phyloP scores from a whole-genome alignment of 805 yeast genomes.

The Candida chauliodis region DNA sequence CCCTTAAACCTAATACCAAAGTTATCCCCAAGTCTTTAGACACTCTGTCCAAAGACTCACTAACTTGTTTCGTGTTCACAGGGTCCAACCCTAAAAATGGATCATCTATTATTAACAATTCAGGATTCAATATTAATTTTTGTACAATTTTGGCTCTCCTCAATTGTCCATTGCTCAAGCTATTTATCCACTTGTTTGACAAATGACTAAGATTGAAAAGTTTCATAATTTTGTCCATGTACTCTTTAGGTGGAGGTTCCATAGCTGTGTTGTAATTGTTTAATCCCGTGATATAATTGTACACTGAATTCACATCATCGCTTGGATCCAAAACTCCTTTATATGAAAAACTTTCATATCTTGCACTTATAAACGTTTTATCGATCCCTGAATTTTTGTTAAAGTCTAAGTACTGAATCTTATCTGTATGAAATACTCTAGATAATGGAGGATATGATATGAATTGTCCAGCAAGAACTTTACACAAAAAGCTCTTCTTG shows the following conservation, averaged over 20 bases:
- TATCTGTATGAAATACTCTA: conserved; percentile 51
- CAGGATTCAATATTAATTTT: conserved; percentile 63
- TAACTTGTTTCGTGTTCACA: conserved; percentile 56
- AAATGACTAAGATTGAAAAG: conserved; percentile 55
- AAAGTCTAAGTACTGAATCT: conserved; percentile 31
- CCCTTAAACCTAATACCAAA: conserved; percentile 70
- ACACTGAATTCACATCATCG: conserved; percentile 66
- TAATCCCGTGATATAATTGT: conserved; percentile 53
- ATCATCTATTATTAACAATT: conserved; percentile 74
- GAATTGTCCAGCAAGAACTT: conserved; percentile 53
- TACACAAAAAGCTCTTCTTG: conserved; percentile 51
- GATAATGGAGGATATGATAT: conserved; percentile 50
- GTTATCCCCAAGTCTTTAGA: conserved; percentile 42
- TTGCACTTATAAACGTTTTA: conserved; percentile 74
- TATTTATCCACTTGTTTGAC: conserved; percentile 74
- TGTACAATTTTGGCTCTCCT: conserved; percentile 85
- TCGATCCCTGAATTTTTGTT: conserved; percentile 34
- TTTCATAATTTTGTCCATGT: conserved; percentile 42
- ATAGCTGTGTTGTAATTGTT: conserved; percentile 43
- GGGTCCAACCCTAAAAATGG: conserved; percentile 93
- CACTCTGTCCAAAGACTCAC: conserved; percentile 42
- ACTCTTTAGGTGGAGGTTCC: conserved; percentile 14
- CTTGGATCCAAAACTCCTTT: conserved; percentile 59
- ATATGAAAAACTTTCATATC: conserved; percentile 71
- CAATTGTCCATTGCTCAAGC: conserved; percentile 90